Conservation (phyloP, 805 yeast species). For the Lipomyces kockii region DNA sequence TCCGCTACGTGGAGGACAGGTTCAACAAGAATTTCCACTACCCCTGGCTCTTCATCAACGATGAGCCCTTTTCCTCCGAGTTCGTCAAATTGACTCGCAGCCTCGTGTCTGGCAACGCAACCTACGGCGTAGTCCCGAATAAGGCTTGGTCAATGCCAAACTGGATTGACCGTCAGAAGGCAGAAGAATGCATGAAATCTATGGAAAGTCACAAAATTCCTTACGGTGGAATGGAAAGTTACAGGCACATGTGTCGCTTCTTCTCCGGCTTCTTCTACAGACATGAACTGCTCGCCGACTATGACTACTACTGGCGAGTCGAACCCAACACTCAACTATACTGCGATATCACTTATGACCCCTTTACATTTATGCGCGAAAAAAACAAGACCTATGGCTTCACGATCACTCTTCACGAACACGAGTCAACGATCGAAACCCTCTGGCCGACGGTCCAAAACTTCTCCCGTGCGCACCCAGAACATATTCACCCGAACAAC, state of each 20-base stretch:
- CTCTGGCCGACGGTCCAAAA: slow-evolving; percentile 63
- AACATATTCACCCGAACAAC: slow-evolving; percentile 67
- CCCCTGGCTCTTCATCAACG: slow-evolving; percentile 82
- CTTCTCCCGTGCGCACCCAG: slow-evolving; percentile 53
- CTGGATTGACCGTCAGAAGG: slow-evolving; percentile 61
- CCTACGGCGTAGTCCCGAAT: slow-evolving; percentile 63
- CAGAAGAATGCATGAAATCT: slow-evolving; percentile 52
- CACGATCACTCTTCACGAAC: slow-evolving; percentile 66
- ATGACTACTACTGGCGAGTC: slow-evolving; percentile 78
- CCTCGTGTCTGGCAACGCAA: slow-evolving; percentile 61
- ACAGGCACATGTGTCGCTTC: slow-evolving; percentile 82
- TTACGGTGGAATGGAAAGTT: slow-evolving; percentile 64
- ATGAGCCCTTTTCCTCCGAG: slow-evolving; percentile 60
- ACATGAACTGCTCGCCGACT: slow-evolving; percentile 60
- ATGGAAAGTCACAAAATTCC: slow-evolving; percentile 54
- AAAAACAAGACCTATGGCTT: slow-evolving; percentile 68
- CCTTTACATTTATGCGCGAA: slow-evolving; percentile 60
- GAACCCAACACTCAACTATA: slow-evolving; percentile 78
- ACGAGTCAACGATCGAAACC: slow-evolving; percentile 57
- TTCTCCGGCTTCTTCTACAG: slow-evolving; percentile 75
- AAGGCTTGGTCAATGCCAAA: slow-evolving; percentile 63
- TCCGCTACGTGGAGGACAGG: slow-evolving; percentile 64
- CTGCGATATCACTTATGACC: slow-evolving; percentile 70
- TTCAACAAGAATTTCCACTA: slow-evolving; percentile 67
- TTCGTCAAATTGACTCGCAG: slow-evolving; percentile 57